phyloP scores from a whole-genome alignment of 768 basidiomycete genomes.

The Trametes cinnabarina region DNA sequence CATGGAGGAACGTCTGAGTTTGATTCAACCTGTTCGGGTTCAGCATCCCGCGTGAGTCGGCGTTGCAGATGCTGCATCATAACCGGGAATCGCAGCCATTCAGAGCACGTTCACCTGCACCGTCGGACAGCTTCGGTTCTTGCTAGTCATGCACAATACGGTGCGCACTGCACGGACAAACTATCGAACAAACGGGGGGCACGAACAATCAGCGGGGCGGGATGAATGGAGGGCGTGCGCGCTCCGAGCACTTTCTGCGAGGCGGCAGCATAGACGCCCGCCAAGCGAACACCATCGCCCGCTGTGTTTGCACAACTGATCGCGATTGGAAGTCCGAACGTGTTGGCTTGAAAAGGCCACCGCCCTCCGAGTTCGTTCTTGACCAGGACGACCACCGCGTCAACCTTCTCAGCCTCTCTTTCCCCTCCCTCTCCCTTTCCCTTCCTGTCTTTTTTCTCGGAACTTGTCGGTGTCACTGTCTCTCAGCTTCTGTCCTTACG shows the following conservation, averaged over 20 bases:
- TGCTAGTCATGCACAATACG: too few species aligned
- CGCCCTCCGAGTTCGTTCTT: background rate
- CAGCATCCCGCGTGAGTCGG: conserved; percentile 1
- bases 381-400: conserved; percentile 18
- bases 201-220: background rate
- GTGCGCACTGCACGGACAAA: too few species aligned
- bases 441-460: conserved; percentile 7
- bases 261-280: conserved; percentile 1
- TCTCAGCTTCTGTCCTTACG: conserved; percentile 16
- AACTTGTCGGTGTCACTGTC: conserved; percentile 9
- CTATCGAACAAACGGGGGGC: background rate
- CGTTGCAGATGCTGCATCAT: background rate
- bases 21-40: background rate
- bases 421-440: conserved; percentile 1
- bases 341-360: conserved; percentile 10
- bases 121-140: too few species aligned
- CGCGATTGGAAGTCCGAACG: conserved; percentile 13
- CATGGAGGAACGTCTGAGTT: background rate
- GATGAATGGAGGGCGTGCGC: background rate
- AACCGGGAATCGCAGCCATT: too few species aligned
- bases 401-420: conserved; percentile 9
- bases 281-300: conserved; percentile 2
- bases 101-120: too few species aligned
- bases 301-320: background rate
- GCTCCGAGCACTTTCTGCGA: conserved; percentile 2